Percentiles rank a stretch among this genome's conserved stretches.
phyloP scores from a whole-genome alignment of 176 grass and related monocot species.

The Dactylis glomerata region DNA sequence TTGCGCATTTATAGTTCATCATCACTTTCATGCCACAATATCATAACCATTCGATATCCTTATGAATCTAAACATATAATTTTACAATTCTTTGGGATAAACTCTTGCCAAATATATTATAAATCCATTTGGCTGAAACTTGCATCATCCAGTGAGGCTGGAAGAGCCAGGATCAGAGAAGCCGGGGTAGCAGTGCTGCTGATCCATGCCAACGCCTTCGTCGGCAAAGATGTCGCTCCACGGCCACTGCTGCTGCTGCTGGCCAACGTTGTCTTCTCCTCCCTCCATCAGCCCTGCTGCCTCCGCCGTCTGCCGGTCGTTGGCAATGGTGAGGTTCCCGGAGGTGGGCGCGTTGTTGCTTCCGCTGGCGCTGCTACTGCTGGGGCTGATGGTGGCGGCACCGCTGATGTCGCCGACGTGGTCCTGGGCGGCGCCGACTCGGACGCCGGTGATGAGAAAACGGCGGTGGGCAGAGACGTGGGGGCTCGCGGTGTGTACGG shows the following conservation, averaged over 20 bases:
- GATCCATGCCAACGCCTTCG: constrained; percentile 23
- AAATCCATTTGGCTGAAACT: neutral
- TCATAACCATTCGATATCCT: neutral
- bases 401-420: neutral
- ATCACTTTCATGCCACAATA: neutral
- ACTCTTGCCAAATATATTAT: neutral
- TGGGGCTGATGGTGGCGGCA: constrained; percentile 15
- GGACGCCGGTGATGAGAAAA: constrained; percentile 79
- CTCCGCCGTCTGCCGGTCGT: neutral
- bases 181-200: constrained; percentile 25
- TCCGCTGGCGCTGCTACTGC: constrained; percentile 28
- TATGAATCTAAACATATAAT: neutral
- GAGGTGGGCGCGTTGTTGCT: constrained; percentile 31
- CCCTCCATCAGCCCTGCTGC: neutral
- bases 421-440: constrained; percentile 26
- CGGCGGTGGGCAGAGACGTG: constrained; percentile 51
- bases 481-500: constrained; percentile 48
- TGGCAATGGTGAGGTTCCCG: neutral
- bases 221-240: constrained; percentile 49
- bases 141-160: constrained; percentile 27
- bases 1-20: neutral
- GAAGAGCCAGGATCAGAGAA: constrained; percentile 53
- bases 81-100: neutral
- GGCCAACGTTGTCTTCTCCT: neutral
- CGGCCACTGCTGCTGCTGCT: constrained; percentile 30